Conservation (phyloP, 2,329 filamentous ascomycete genomes). For the Fusarium concolor region DNA sequence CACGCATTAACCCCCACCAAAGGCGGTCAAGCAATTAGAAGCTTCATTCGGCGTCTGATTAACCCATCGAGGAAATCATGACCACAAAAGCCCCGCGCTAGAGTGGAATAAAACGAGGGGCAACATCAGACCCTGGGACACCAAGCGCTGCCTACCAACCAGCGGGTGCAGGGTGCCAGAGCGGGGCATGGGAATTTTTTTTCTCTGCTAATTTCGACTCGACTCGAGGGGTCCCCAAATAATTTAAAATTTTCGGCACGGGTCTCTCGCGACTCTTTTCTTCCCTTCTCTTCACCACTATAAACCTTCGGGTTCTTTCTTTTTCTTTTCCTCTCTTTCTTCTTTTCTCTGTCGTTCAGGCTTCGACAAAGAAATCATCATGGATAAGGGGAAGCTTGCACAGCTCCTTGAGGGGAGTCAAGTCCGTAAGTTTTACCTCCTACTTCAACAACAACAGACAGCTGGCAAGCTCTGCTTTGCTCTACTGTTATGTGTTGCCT, state of each 20-base stretch:
- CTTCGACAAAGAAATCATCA: constrained; percentile 45
- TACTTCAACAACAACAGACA: constrained; percentile 7
- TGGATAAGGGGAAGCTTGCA: constrained; percentile 78
- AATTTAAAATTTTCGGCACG: constrained; percentile 41
- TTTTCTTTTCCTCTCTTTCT: constrained; percentile 21
- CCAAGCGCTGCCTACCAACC: constrained; percentile 12
- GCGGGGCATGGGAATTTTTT: constrained; percentile 41
- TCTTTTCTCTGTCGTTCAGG: constrained; percentile 40
- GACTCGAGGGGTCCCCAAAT: constrained; percentile 30
- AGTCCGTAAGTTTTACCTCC: constrained; percentile 73
- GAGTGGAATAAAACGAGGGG: constrained; percentile 38
- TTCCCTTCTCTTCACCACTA: constrained; percentile 30
- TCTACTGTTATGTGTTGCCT: constrained; percentile 8
- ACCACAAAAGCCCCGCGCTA: constrained; percentile 42
- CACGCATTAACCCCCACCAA: not conserved
- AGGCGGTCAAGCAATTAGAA: constrained; percentile 16
- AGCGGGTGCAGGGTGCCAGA: constrained; percentile 17
- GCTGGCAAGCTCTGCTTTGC: constrained; percentile 6
- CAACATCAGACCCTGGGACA: constrained; percentile 29
- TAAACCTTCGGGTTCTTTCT: constrained; percentile 37
- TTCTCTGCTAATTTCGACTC: constrained; percentile 36
- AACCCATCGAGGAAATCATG: constrained; percentile 25
- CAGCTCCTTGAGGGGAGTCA: constrained; percentile 88
- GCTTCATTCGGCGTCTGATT: constrained; percentile 9
- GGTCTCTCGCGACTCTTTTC: constrained; percentile 35